Evolutionary conservation across 148 eudicot genomes (phyloP), one percentile per base, ranked within the genome.

Genomic region (Heliamphora exappendiculata): DNA sequence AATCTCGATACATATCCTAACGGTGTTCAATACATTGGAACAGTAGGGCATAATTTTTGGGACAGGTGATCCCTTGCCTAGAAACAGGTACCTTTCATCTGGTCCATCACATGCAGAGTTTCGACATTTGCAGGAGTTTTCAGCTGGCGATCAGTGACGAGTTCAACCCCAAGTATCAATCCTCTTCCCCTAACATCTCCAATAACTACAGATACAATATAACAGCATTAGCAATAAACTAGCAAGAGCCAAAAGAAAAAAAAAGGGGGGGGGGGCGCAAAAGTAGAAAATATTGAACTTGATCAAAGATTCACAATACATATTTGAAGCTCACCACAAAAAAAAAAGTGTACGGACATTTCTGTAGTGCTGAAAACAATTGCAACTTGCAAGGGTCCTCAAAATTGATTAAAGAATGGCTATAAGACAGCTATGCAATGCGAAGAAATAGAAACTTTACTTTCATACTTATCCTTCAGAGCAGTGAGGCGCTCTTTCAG

Each of bases 181-280:
- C 99, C 99, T 81, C 91, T 93, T 78, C 99, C 99, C 81, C 99
- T 88, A 51, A 95, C 99, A 82, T 95, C 99, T 24, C 99, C 99
- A 69, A 95, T 89, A 76, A 95, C 99, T 95, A 82, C 83, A 84
- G 13, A 75, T 44, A 39, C 73, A 71, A 71, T 51, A 51, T 5
- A 51, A 71, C 53, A 50, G 62, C 36, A 71, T 64, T 44, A 64
- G n/a, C 68, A 64, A 64, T 64, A 42, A 64, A 64, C 33, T 28
- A 55, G 33, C 64, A 17, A 58, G 17, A 28, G 60, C 26, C 4
- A 45, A 14, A 20, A 2, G 36, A 17, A 24, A 37, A 65, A 37
- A n/a, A n/a, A n/a, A n/a, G n/a, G n/a, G n/a, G n/a, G n/a, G n/a
- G n/a, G n/a, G n/a, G n/a, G n/a, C 31, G 41, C 67, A 33, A 29